Evolutionary conservation across 78 protist species (phyloP).

Genomic region (Tieghemostelium lacteum): DNA sequence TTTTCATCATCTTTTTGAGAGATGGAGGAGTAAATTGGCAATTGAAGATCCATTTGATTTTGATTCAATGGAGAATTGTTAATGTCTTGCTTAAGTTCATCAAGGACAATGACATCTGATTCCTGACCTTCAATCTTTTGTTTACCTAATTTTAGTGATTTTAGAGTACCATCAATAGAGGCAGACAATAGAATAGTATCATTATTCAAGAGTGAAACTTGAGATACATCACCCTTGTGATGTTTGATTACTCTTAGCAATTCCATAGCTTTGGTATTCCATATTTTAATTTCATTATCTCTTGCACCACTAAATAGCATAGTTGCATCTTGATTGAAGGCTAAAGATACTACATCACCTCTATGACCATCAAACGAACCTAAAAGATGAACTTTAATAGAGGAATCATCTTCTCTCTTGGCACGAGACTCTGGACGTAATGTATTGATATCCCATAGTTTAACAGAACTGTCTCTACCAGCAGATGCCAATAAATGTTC

Average conservation of each 20-base stretch:
- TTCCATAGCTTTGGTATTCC: not conserved
- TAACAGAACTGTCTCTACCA: constrained; percentile 10
- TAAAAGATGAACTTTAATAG: not conserved
- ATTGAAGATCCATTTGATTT: too few species aligned
- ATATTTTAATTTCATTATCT: constrained; percentile 31
- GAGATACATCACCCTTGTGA: constrained; percentile 12
- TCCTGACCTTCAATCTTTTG: not conserved
- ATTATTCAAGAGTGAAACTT: not conserved
- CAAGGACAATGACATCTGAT: not conserved
- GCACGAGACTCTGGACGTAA: not conserved
- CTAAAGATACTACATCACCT: constrained; percentile 10
- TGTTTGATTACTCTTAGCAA: not conserved
- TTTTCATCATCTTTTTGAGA: not conserved
- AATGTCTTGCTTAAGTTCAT: constrained; percentile 5
- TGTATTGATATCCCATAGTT: constrained; percentile 14
- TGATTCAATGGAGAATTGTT: too few species aligned
- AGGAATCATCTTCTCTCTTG: constrained; percentile 8
- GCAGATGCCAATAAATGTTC: not conserved
- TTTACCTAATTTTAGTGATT: not conserved
- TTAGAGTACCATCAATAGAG: constrained; percentile 15
- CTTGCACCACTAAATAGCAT: constrained; percentile 16
- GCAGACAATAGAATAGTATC: constrained; percentile 4
- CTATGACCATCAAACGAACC: constrained; percentile 16
- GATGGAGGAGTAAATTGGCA: not conserved
- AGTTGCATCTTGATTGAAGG: not conserved